phyloP scores from a whole-genome alignment of 805 yeast genomes.

The Yamadazyma kitorensis region DNA sequence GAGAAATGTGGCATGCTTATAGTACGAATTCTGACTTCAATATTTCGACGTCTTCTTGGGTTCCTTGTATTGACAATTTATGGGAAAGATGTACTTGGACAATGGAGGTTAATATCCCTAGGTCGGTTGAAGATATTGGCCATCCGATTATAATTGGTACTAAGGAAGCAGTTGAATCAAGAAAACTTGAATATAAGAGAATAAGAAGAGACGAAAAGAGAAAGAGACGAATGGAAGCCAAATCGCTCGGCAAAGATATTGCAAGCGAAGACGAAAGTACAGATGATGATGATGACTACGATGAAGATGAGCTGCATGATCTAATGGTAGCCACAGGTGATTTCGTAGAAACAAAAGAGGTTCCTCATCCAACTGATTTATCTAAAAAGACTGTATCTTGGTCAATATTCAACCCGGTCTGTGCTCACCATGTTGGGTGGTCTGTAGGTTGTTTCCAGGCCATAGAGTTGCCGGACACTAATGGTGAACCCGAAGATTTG shows the following conservation, averaged over 20 bases:
- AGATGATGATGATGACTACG: conserved; percentile 31
- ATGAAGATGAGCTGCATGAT: conserved; percentile 48
- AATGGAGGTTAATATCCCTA: conserved; percentile 78
- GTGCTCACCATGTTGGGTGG: conserved; percentile 95
- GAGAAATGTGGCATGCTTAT: conserved; percentile 74
- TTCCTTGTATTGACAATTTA: conserved; percentile 88
- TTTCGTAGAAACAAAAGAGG: conserved; percentile 59
- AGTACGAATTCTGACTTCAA: conserved; percentile 78
- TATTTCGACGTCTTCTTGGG: conserved; percentile 91
- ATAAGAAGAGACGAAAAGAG: conserved; percentile 9
- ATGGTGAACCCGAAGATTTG: conserved; percentile 30
- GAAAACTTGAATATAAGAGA: conserved; percentile 11
- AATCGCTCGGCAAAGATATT: conserved; percentile 3
- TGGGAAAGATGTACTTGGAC: conserved; percentile 94
- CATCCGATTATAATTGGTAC: conserved; percentile 43
- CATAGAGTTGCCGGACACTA: conserved; percentile 42
- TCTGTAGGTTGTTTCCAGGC: conserved; percentile 85
- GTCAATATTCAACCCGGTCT: conserved; percentile 76
- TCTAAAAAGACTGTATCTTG: conserved; percentile 73
- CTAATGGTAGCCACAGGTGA: conserved; percentile 71
- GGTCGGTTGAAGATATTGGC: conserved; percentile 71
- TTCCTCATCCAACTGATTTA: conserved; percentile 72
- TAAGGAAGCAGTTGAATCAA: conserved; percentile 16
- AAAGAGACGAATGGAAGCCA: conserved; percentile 3
- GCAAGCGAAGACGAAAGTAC: conserved; percentile 25